Evolutionary conservation across 139 green algal genomes (phyloP).

Genomic region (Picochlorum costavermella): DNA sequence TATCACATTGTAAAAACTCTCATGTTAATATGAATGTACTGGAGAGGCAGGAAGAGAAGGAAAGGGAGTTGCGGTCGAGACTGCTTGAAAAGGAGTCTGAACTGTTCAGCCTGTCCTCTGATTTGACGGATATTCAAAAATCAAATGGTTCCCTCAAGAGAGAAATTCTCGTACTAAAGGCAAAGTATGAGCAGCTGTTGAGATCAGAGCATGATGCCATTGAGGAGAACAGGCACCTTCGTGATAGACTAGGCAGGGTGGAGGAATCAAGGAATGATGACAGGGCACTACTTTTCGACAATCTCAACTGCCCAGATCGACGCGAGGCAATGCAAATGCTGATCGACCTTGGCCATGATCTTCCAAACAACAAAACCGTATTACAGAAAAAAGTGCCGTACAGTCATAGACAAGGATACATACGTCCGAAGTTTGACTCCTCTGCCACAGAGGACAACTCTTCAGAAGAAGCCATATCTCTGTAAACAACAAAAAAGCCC

Average conservation of each 20-base stretch:
- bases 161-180: not conserved
- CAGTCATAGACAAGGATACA: no score
- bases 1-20: conserved; percentile 9
- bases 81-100: not conserved
- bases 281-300: not conserved
- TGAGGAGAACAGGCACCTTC: conserved; percentile 1
- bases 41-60: not conserved
- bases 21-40: not conserved
- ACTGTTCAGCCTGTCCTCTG: not conserved
- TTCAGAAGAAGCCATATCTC: not conserved
- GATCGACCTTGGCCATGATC: no score
- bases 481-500: not conserved
- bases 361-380: no score
- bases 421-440: no score
- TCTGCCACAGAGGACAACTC: not conserved
- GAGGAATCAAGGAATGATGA: not conserved
- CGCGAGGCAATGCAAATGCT: no score
- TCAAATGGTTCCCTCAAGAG: not conserved
- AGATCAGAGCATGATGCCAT: not conserved
- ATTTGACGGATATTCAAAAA: not conserved
- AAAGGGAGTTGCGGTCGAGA: not conserved
- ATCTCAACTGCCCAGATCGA: not conserved
- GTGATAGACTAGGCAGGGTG: not conserved
- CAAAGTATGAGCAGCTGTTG: not conserved
- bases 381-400: no score